Percentiles rank a stretch among this genome's conserved stretches.
Evolutionary conservation across 805 yeast genomes (phyloP).

Genomic region (Teunomyces panamensis): DNA sequence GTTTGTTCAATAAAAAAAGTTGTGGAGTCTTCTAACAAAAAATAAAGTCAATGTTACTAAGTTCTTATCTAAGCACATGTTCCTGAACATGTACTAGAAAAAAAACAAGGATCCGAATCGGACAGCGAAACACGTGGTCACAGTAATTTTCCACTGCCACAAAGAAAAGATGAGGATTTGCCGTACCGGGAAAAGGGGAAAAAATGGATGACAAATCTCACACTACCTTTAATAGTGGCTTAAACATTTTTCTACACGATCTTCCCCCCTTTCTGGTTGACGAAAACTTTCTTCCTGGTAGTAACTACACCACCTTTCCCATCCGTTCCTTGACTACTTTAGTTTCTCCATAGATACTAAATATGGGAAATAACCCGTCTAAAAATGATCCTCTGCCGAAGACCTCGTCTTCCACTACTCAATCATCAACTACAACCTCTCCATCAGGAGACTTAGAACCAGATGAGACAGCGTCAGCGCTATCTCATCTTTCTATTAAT

Average conservation of each 20-base stretch:
- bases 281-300: neutral
- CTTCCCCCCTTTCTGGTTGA: neutral
- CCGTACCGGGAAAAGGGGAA: neutral
- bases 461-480: conserved; percentile 43
- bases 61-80: no score
- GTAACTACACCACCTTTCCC: neutral
- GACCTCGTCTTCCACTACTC: conserved; percentile 27
- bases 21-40: no score
- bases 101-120: neutral
- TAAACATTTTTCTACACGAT: neutral
- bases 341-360: conserved; percentile 4
- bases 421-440: conserved; percentile 21
- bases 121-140: neutral
- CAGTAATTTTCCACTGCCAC: neutral
- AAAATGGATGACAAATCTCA: conserved; percentile 1
- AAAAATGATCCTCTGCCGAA: conserved; percentile 48
- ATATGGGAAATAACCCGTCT: conserved; percentile 69
- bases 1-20: no score
- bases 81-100: neutral
- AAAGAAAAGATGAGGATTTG: neutral
- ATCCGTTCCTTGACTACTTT: neutral
- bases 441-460: conserved; percentile 38
- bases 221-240: neutral
- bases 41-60: no score
- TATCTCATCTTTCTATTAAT: conserved; percentile 23